Conservation (phyloP, 352 stramenopile species). For the Phytophthora constricta region DNA sequence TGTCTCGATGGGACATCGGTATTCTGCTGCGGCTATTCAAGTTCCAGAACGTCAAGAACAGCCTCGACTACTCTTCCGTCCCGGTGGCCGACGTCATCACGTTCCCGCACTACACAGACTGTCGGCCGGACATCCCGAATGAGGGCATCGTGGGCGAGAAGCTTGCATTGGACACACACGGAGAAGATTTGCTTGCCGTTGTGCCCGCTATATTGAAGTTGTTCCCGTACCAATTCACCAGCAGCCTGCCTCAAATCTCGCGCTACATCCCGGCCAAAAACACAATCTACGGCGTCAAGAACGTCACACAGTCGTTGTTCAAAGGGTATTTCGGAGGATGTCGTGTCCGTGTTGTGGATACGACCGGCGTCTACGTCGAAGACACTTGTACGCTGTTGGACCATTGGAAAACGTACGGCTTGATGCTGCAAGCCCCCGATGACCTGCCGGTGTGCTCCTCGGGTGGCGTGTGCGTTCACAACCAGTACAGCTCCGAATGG, state of each 20-base stretch:
- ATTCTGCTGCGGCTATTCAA: slow-evolving; percentile 19
- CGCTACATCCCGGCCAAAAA: slow-evolving; percentile 15
- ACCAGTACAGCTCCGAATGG: slow-evolving; percentile 18
- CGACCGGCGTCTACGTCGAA: slow-evolving; percentile 10
- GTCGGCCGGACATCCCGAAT: slow-evolving; percentile 8
- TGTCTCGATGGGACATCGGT: slow-evolving; percentile 17
- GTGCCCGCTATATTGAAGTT: slow-evolving; percentile 14
- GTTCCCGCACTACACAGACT: slow-evolving; percentile 25
- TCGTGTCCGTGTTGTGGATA: slow-evolving; percentile 15
- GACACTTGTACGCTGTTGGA: slow-evolving; percentile 4
- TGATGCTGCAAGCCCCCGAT: slow-evolving; percentile 18
- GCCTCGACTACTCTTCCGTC: no score
- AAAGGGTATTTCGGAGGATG: slow-evolving; percentile 16
- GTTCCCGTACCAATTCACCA: slow-evolving; percentile 18
- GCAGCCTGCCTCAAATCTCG: slow-evolving; percentile 7
- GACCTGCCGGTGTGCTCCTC: slow-evolving; percentile 15
- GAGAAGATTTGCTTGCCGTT: slow-evolving; percentile 7
- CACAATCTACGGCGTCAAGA: slow-evolving; percentile 21
- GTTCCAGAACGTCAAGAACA: slow-evolving; percentile 15
- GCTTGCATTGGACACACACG: slow-evolving; percentile 8
- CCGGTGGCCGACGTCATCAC: slow-evolving; percentile 7
- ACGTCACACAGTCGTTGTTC: slow-evolving; percentile 14
- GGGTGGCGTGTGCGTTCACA: slow-evolving; percentile 14
- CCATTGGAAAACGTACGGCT: slow-evolving; percentile 13
- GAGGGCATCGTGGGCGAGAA: slow-evolving; percentile 9